Base-by-base conservation (phyloP, 2,329 filamentous ascomycete species). In the Nemania diffusa region DNA sequence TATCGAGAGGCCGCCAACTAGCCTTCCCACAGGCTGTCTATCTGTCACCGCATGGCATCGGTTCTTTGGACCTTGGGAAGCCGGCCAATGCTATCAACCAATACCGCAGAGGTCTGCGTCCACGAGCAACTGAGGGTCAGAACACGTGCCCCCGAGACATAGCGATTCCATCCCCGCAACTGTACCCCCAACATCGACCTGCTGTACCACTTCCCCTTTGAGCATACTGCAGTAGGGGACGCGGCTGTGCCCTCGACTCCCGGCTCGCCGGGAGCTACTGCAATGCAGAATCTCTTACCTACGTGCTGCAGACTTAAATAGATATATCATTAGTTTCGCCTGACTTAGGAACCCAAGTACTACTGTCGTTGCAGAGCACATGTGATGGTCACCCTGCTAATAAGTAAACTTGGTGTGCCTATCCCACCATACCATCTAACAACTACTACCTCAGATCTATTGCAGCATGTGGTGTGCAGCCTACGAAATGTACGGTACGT, bases 141-240 rank as follows among this genome's bases (percentile, higher is more conserved):
- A 67, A 65, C 65, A 67, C 70, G 53, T 67, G 69, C 68, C 65
- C 65, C 61, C 67, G 63, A 32, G 26, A 44, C 22, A 29, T 26
- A 13, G 46, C n/a, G 22, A 46, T 2, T 17, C 34, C n/a, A 46
- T 61, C 40, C 58, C 58, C 65, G 67, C 68, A 61, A 59, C 62
- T 62, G 62, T 65, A 64, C 44, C 71, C 67, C 69, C 65, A 65
- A 62, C 46, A 2, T 59, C 62, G 29, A 46, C 37, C 55, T 58
- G 46, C 65, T 59, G 62, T 71, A 55, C 51, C 61, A 65, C 74
- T 76, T 74, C 74, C 75, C 51, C 68, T 74, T 76, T 73, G 62
- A 76, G 74, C 73, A 53, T 63, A 62, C 64, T 75, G 74, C 75
- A 75, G 74, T 61, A 61, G 56, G 57, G 57, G 50, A 62, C 37